Percentiles rank a stretch among this genome's conserved stretches.
phyloP scores from a whole-genome alignment of 2,329 filamentous ascomycete genomes.

The Botrytis medusae region DNA sequence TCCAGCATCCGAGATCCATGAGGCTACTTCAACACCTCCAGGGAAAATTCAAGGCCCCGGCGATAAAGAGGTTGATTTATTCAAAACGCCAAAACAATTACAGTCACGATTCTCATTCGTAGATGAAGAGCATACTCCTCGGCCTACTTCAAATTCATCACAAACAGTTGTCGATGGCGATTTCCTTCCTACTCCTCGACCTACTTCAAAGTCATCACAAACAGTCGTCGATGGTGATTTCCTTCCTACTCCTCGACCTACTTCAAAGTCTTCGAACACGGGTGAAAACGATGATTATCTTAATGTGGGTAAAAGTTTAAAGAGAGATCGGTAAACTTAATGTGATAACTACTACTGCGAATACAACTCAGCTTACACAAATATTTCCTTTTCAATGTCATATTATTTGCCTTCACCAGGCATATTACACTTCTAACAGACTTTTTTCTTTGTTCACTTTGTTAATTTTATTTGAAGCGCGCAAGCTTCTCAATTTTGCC shows the following conservation, averaged over 20 bases:
- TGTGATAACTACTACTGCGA: background rate
- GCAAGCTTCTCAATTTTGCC: background rate
- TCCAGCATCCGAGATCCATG: conserved; percentile 32
- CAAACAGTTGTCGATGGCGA: background rate
- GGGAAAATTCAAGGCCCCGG: conserved; percentile 32
- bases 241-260: conserved; percentile 11
- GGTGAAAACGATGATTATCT: background rate
- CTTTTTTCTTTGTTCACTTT: conserved; percentile 9
- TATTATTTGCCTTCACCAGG: conserved; percentile 16
- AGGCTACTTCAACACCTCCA: conserved; percentile 35
- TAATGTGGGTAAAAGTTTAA: background rate
- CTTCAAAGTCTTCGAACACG: conserved; percentile 1
- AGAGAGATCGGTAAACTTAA: background rate
- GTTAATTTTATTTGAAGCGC: conserved; percentile 3
- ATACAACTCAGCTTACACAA: background rate
- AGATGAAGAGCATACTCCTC: conserved; percentile 19
- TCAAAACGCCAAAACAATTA: conserved; percentile 37
- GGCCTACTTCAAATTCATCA: conserved; percentile 8
- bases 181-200: conserved; percentile 9
- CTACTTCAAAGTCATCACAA: conserved; percentile 5
- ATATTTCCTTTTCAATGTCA: conserved; percentile 21
- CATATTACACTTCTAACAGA: conserved; percentile 8
- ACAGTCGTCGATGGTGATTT: background rate
- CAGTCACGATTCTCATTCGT: conserved; percentile 18
- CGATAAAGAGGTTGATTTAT: conserved; percentile 31